Evolutionary conservation across 805 yeast genomes (phyloP).

Genomic region (Tetrapisispora namnaoensis): DNA sequence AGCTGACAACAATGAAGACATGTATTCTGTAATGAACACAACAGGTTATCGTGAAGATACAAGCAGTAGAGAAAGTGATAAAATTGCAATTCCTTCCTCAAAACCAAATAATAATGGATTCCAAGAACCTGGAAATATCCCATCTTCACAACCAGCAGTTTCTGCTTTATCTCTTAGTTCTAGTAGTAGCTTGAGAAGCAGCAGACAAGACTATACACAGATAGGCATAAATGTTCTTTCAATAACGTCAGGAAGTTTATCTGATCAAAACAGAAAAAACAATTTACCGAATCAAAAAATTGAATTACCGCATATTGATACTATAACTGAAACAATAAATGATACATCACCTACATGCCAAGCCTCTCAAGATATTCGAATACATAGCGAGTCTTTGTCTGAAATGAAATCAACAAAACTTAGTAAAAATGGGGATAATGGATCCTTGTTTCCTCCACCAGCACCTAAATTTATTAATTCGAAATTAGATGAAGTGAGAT

Average conservation of each 20-base stretch:
- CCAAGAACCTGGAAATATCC: neutral
- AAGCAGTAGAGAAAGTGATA: conserved; percentile 3
- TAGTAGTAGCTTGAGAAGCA: conserved; percentile 1
- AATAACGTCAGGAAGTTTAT: neutral
- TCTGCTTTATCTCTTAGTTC: conserved; percentile 10
- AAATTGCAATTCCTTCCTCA: neutral
- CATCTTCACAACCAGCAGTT: conserved; percentile 11
- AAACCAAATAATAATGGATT: neutral
- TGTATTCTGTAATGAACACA: conserved; percentile 15
- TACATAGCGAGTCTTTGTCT: neutral
- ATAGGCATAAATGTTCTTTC: neutral
- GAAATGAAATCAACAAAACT: neutral
- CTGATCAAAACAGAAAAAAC: neutral
- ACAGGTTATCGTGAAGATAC: conserved; percentile 3
- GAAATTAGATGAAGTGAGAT: conserved; percentile 24
- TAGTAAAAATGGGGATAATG: conserved; percentile 2
- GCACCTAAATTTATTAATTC: conserved; percentile 27
- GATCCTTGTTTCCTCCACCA: conserved; percentile 13
- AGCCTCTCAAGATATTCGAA: neutral
- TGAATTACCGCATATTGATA: neutral
- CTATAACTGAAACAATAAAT: neutral
- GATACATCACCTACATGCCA: neutral
- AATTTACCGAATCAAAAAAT: neutral
- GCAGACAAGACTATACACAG: conserved; percentile 1
- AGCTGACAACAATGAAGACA: conserved; percentile 17